Evolutionary conservation across 208 protist genomes (phyloP).

Genomic region (Acanthamoeba royreba): DNA sequence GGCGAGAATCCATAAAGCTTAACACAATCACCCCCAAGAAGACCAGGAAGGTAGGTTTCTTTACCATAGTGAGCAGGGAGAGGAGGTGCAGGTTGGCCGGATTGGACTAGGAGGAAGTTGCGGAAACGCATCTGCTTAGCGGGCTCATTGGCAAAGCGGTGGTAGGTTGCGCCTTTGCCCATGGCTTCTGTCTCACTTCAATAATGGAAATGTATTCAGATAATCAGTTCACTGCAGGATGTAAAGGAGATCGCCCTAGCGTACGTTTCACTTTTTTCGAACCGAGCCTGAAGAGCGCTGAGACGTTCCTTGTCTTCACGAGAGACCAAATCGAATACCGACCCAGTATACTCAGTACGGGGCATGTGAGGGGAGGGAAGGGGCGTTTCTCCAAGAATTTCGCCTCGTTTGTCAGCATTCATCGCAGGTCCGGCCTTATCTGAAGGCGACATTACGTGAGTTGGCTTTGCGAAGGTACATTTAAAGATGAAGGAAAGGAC

Average conservation of each 20-base stretch:
- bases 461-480: no score
- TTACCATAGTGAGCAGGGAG: constrained; percentile 5
- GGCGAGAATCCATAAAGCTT: neutral
- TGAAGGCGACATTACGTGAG: neutral
- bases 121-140: constrained; percentile 37
- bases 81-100: neutral
- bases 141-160: neutral
- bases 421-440: neutral
- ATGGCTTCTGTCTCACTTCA: neutral
- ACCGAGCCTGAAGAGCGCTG: neutral
- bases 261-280: neutral
- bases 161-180: neutral
- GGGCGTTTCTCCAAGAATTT: neutral
- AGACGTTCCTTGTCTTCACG: neutral
- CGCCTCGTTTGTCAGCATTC: neutral
- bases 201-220: no score
- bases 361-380: neutral
- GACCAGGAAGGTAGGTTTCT: neutral
- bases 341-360: neutral
- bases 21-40: neutral
- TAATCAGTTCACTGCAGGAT: no score
- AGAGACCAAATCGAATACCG: constrained; percentile 19
- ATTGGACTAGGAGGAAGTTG: neutral
- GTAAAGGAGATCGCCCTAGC: neutral
- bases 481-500: no score